Evolutionary conservation across 2,329 filamentous ascomycete genomes (phyloP), one percentile per base, ranked within the genome.

Genomic region (Parastagonospora nodorum): DNA sequence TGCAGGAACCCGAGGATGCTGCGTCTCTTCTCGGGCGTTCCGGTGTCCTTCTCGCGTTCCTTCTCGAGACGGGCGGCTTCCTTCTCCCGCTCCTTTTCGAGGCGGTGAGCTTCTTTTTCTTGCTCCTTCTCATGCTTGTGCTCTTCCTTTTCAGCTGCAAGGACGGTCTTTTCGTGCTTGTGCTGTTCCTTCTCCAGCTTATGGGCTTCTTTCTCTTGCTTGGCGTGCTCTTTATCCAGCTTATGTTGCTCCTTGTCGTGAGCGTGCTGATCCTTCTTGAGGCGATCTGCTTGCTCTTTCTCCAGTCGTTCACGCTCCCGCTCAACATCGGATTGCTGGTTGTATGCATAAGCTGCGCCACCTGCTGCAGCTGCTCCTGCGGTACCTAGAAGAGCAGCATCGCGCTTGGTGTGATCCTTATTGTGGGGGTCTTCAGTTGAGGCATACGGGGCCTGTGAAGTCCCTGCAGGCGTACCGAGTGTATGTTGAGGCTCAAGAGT

Each of bases 1-100:
- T 75, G 73, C 28, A 77, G 54, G 57, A 77, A 76, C 15, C 73
- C 68, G 19, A 76, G 58, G 9, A 77, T 55, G 30, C 63, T 58
- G 40, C 74, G 68, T 47, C 74, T 75, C 55, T 76, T 73, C 53
- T 73, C 64, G 7, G 44, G 44, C 58, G 73, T 71, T 39, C 50
- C 56, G 16, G 48, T 58, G 16, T 66, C 59, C 55, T 76, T 73
- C 53, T 73, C 64, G 12, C n/a, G 29, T 16, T 52, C 36, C 51
- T 55, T 48, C 14, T 29, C 28, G 15, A 39, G 42, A 19, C 42
- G 42, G 2, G 45, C 50, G 8, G 48, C 45, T 31, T 63, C 50
- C 9, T 63, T 57, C 15, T 61, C 60, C 8, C 41, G 49, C 42
- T 65, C 46, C 48, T 61, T 63, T 27, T 57, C 52, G 15, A 55